phyloP scores from a whole-genome alignment of 768 basidiomycete species.

The Trametes meyenii region DNA sequence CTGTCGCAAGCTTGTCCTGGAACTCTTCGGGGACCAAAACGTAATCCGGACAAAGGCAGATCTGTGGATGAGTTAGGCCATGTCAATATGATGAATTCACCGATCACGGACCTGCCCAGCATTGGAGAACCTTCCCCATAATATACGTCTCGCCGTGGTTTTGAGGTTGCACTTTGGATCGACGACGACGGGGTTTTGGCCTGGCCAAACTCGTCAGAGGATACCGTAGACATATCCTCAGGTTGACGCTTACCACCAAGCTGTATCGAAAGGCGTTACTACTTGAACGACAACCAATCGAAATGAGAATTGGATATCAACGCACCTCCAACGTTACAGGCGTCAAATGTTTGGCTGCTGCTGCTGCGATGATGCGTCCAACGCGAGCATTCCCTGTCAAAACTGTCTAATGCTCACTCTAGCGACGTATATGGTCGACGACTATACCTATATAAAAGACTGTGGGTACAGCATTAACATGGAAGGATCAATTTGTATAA shows the following conservation, averaged over 20 bases:
- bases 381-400: conserved; percentile 45
- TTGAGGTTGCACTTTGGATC: conserved; percentile 68
- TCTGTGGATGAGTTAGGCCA: conserved; percentile 40
- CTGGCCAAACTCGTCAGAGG: conserved; percentile 18
- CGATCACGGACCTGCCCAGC: conserved; percentile 51
- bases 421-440: not conserved
- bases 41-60: conserved; percentile 67
- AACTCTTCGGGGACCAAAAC: conserved; percentile 44
- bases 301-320: not conserved
- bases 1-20: conserved; percentile 42
- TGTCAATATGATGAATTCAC: not conserved
- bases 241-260: conserved; percentile 45
- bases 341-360: conserved; percentile 79
- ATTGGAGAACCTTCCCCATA: conserved; percentile 82
- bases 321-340: conserved; percentile 62
- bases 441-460: conserved; percentile 21
- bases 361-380: conserved; percentile 65
- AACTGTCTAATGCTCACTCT: too few species aligned
- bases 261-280: conserved; percentile 34
- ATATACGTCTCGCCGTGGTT: conserved; percentile 62
- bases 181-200: conserved; percentile 66
- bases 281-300: too few species aligned
- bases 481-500: not conserved
- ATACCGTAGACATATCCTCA: too few species aligned
- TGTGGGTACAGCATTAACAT: not conserved